Conservation (phyloP, 108 stramenopile genomes). For the Stephanodiscus triporus region DNA sequence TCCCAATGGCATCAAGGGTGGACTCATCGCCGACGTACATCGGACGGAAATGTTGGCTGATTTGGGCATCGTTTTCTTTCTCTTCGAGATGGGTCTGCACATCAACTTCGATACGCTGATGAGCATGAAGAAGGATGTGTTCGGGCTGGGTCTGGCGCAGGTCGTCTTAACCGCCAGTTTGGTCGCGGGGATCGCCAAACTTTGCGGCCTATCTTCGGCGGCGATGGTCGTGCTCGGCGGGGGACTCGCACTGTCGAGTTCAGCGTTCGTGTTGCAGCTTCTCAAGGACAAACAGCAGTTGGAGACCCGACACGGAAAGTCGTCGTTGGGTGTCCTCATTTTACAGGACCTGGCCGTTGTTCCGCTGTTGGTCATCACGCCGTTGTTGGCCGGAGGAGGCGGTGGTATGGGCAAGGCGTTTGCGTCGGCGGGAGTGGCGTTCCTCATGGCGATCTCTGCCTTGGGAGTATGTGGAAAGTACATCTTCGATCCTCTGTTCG, state of each 20-base stretch:
- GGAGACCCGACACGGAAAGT: constrained; percentile 82
- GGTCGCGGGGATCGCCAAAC: constrained; percentile 59
- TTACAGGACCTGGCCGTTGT: constrained; percentile 94
- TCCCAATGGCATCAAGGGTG: constrained; percentile 75
- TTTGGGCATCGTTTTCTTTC: constrained; percentile 94
- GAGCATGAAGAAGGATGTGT: constrained; percentile 88
- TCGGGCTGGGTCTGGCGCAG: constrained; percentile 89
- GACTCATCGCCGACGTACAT: constrained; percentile 72
- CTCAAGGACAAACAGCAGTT: constrained; percentile 89
- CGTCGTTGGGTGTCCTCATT: constrained; percentile 92
- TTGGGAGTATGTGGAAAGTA: constrained; percentile 81
- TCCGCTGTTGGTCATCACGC: constrained; percentile 90
- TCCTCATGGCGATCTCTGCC: constrained; percentile 70
- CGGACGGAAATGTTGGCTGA: constrained; percentile 88
- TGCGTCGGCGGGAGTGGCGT: constrained; percentile 83
- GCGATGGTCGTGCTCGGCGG: constrained; percentile 88
- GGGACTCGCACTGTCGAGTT: constrained; percentile 85
- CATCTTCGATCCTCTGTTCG: constrained; percentile 79
- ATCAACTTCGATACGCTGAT: constrained; percentile 84
- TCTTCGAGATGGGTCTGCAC: constrained; percentile 97
- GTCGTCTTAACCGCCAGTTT: constrained; percentile 76
- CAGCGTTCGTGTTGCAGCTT: constrained; percentile 94
- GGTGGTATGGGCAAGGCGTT: constrained; percentile 58
- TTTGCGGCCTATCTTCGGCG: constrained; percentile 65
- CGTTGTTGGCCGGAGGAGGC: constrained; percentile 77